Base-by-base conservation (phyloP, 805 yeast genomes). In the Lipomyces orientalis region DNA sequence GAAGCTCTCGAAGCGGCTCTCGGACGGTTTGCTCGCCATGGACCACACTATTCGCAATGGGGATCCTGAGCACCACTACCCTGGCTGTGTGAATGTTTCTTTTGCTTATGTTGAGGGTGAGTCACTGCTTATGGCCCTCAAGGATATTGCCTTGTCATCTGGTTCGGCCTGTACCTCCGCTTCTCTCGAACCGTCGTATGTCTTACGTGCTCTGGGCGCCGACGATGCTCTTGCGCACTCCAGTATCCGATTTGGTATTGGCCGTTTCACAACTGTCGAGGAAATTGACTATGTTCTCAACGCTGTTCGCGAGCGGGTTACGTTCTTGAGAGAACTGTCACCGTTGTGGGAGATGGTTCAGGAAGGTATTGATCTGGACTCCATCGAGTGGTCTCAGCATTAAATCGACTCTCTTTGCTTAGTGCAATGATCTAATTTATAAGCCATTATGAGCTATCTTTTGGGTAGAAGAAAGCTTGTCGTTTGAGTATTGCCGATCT, bases 281-380 rank as follows among this genome's bases (percentile, higher is more conserved):
- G 99, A 95, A 81, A 86, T 95, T 63, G 98, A 95, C 77, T 95
- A 93, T 77, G 99, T 95, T 60, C 84, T 95, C 71, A 83, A 89
- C 67, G 97, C 97, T 14, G 91, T 95, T 66, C 84, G 87, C 65
- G 93, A 91, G 78, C 87, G 98, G 80, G 98, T 95, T 64, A 89
- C 88, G 71, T 92, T 92, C 81, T 85, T 95, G 77, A 87, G 99
- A 80, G 94, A 93, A 76, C 84, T 95, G 81, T 88, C 95, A 66
- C 99, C 99, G 60, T 83, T 95, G 75, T 95, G 98, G 98, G 99
- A 95, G 82, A 93, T 95, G 98, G 97, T 92, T 66, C 97, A 95
- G 80, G 98, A 95, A 73, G 99, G 99, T 73, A 94, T 95, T 75
- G 99, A 95, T 77, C 83, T 95, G 78, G 86, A 90, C 76, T 85